Conservation (phyloP, 2,329 filamentous ascomycete genomes). For the Monosporascus cannonballus region DNA sequence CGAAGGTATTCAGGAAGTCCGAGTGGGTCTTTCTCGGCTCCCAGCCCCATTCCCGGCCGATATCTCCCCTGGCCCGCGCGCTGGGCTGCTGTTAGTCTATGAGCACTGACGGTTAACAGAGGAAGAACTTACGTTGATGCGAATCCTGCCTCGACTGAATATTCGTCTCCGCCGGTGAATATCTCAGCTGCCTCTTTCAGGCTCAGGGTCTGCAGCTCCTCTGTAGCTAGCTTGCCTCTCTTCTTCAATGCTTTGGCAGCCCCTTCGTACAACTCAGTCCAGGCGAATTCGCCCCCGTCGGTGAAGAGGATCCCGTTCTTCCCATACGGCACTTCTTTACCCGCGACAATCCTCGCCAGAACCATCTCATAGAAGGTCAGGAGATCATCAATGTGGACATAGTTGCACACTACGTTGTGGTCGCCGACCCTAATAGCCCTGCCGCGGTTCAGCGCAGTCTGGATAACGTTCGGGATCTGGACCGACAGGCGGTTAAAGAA, state of each 20-base stretch:
- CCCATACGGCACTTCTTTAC: conserved; percentile 26
- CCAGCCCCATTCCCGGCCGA: not conserved
- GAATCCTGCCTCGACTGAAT: not conserved
- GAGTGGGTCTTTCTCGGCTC: not conserved
- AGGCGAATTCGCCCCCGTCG: conserved; percentile 32
- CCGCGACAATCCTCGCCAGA: conserved; percentile 25
- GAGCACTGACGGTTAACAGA: not conserved
- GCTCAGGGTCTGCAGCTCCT: not conserved
- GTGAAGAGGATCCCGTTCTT: conserved; percentile 37
- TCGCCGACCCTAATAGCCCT: conserved; percentile 28
- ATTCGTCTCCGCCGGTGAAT: not conserved
- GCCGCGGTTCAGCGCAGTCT: conserved; percentile 15
- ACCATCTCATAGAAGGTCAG: conserved; percentile 34
- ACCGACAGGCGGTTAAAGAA: conserved; percentile 33
- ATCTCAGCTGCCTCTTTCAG: not conserved
- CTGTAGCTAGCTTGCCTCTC: not conserved
- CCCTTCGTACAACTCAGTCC: conserved; percentile 30
- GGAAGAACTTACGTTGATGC: not conserved
- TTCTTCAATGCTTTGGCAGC: conserved; percentile 25
- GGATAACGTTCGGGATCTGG: conserved; percentile 27
- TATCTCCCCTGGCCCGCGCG: not conserved
- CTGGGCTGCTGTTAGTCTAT: not conserved
- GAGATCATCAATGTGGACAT: conserved; percentile 40
- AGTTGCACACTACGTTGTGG: conserved; percentile 34
- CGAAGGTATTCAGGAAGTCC: not conserved